A percentile compares a stretch with the other conserved stretches of the same genome.
Evolutionary conservation across 345 rosid species (phyloP).

Genomic region (Camelina sativa): DNA sequence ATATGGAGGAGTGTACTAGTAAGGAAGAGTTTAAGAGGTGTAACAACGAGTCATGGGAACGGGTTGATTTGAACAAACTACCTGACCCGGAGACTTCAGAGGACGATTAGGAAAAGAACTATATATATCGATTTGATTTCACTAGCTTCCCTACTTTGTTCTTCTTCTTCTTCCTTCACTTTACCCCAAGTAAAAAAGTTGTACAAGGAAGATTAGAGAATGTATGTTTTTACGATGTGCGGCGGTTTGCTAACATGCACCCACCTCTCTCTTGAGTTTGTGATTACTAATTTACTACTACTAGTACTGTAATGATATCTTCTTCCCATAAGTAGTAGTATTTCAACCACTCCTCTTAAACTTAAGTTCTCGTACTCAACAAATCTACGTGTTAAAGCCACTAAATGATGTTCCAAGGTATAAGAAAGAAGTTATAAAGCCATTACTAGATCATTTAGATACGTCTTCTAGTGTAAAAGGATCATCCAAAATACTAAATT

Average conservation of each 20-base stretch:
- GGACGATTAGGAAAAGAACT: constrained; percentile 49
- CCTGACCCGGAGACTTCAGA: constrained; percentile 92
- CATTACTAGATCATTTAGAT: too few relatives aligned
- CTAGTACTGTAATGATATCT: constrained; percentile 21
- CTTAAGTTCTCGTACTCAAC: constrained; percentile 2
- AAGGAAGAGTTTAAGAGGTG: constrained; percentile 51
- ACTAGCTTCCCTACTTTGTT: background rate
- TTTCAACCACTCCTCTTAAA: background rate
- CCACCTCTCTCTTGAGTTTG: constrained; percentile 37
- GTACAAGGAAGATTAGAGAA: constrained; percentile 11
- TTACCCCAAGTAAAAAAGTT: background rate
- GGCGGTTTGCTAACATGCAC: constrained; percentile 49
- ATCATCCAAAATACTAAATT: background rate
- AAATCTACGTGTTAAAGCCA: constrained; percentile 3
- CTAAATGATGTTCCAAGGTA: too few relatives aligned
- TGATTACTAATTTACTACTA: constrained; percentile 35
- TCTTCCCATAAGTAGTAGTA: constrained; percentile 17
- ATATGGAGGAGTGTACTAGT: constrained; percentile 26
- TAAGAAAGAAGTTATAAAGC: too few relatives aligned
- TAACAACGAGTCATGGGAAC: constrained; percentile 52
- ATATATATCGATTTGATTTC: constrained; percentile 3
- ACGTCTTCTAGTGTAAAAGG: background rate
- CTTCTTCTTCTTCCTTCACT: background rate
- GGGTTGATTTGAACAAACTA: constrained; percentile 86
- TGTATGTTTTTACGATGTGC: constrained; percentile 29